Evolutionary conservation across 176 grass and related monocot genomes (phyloP).

Genomic region (Triticum dicoccoides): DNA sequence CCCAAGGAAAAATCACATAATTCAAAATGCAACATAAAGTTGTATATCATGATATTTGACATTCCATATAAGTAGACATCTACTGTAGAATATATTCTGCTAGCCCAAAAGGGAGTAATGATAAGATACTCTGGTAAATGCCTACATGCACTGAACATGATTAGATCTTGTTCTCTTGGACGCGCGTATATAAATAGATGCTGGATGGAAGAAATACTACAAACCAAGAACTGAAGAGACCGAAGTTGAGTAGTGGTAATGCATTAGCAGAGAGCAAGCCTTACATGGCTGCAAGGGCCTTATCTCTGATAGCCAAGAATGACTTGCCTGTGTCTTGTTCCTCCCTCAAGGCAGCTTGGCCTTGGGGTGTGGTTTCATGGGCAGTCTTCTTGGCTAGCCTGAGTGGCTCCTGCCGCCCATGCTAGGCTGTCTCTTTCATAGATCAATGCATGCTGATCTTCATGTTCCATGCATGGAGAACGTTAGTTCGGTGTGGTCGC

Average conservation of each 20-base stretch:
- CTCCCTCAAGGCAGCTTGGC: background rate
- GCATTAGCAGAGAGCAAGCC: background rate
- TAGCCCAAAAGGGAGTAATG: background rate
- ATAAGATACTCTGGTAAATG: background rate
- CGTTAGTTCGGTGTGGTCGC: too few relatives aligned
- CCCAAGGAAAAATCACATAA: background rate
- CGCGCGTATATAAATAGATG: background rate
- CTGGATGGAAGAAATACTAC: background rate
- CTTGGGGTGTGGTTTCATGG: conserved; percentile 17
- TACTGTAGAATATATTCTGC: background rate
- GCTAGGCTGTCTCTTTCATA: conserved; percentile 23
- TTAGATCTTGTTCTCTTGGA: background rate
- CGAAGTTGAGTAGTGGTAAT: background rate
- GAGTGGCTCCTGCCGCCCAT: conserved; percentile 20
- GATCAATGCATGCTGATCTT: background rate
- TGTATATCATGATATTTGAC: background rate
- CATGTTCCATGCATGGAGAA: too few relatives aligned
- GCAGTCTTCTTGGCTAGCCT: conserved; percentile 47
- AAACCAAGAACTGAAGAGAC: background rate
- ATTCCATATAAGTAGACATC: background rate
- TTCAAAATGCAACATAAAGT: background rate
- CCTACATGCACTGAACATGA: background rate
- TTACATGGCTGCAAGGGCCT: background rate
- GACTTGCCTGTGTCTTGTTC: conserved; percentile 25
- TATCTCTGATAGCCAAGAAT: conserved; percentile 27